Evolutionary conservation across 2,329 filamentous ascomycete species (phyloP).

Genomic region (Clonostachys rhizophaga): DNA sequence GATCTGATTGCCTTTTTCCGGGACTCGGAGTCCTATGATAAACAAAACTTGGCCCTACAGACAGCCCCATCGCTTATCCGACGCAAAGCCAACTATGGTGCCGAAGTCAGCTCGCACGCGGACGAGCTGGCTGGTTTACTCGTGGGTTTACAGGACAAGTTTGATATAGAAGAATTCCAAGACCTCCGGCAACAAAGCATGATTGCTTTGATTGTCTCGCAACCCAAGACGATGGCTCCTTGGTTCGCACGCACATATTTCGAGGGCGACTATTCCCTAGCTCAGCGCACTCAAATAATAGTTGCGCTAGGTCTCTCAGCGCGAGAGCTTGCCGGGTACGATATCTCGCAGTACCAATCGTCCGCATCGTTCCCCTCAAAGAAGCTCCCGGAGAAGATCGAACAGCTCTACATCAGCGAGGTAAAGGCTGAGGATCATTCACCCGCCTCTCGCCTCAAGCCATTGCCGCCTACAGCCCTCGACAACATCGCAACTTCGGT

Average conservation of each 20-base stretch:
- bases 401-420: slow-evolving; percentile 59
- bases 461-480: slow-evolving; percentile 55
- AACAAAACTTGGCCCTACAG: slow-evolving; percentile 72
- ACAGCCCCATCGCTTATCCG: slow-evolving; percentile 79
- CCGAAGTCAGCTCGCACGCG: slow-evolving; percentile 79
- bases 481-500: slow-evolving; percentile 64
- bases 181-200: slow-evolving; percentile 74
- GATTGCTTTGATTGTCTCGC: slow-evolving; percentile 73
- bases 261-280: slow-evolving; percentile 84
- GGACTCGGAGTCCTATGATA: slow-evolving; percentile 79
- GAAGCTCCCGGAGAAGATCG: slow-evolving; percentile 67
- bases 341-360: slow-evolving; percentile 46
- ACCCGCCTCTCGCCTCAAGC: slow-evolving; percentile 34
- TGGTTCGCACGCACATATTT: slow-evolving; percentile 87
- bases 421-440: slow-evolving; percentile 11
- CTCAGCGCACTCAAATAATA: slow-evolving; percentile 77
- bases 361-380: slow-evolving; percentile 72
- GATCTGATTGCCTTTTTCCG: slow-evolving; percentile 76
- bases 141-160: slow-evolving; percentile 79
- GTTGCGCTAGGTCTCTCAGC: slow-evolving; percentile 77
- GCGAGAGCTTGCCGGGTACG: slow-evolving; percentile 78
- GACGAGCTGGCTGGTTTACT: slow-evolving; percentile 75
- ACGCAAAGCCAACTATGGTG: slow-evolving; percentile 82
- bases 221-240: slow-evolving; percentile 72
- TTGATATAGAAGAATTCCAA: slow-evolving; percentile 73